These are phyloP conservation scores for Emergomyces orientalis DNA, from an alignment of 2,329 filamentous ascomycete species.

Conservation along the genomic window DNA sequence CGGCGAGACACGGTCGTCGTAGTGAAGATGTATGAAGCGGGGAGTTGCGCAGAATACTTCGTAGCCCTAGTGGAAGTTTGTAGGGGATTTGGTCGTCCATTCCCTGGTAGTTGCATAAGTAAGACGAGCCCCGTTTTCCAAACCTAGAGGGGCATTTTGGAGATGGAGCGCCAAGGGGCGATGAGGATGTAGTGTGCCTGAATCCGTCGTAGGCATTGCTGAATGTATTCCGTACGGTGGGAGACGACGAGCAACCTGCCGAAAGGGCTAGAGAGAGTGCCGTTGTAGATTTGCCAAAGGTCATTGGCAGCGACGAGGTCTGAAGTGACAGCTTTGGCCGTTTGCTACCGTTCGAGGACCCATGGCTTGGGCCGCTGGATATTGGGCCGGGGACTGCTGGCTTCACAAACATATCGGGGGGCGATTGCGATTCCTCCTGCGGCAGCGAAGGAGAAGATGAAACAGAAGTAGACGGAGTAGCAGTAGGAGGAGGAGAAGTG, in stretches of 20 bases:
- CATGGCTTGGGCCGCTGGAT: not conserved
- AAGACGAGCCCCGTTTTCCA: conserved; percentile 12
- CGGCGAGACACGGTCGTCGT: conserved; percentile 33
- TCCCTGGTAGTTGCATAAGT: not conserved
- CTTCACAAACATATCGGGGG: not conserved
- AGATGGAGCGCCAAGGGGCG: conserved; percentile 26
- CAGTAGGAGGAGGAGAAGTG: not conserved
- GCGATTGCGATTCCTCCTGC: not conserved
- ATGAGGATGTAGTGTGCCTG: conserved; percentile 27
- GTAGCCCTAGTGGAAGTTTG: conserved; percentile 36
- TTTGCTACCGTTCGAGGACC: conserved; percentile 18
- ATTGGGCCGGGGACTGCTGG: not conserved
- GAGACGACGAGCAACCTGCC: conserved; percentile 42
- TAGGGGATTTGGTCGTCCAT: conserved; percentile 25
- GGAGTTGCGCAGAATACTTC: conserved; percentile 41
- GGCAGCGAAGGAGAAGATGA: not conserved
- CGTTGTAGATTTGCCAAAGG: conserved; percentile 46
- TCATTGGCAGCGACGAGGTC: conserved; percentile 42
- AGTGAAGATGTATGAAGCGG: conserved; percentile 27
- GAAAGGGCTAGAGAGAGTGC: conserved; percentile 47
- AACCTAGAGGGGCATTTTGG: conserved; percentile 17
- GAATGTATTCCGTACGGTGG: conserved; percentile 53
- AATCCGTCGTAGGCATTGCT: conserved; percentile 48
- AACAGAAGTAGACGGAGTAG: not conserved
- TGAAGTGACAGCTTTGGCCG: conserved; percentile 54